A percentile compares a stretch with the other conserved stretches of the same genome.
Evolutionary conservation across 23 red algal genomes (phyloP).

Genomic region (Gracilaria domingensis): DNA sequence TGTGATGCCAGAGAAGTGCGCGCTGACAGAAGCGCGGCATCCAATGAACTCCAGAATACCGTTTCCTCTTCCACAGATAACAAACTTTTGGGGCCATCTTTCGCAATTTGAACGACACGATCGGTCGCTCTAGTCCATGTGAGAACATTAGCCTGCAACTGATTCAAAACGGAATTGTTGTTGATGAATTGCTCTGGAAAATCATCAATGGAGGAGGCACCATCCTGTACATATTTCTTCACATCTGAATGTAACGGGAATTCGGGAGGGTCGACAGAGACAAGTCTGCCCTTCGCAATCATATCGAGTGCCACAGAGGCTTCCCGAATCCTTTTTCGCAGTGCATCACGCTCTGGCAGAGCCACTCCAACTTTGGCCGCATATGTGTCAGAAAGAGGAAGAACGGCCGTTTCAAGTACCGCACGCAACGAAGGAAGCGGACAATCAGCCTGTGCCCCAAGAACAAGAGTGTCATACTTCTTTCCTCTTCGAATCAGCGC

Average conservation of each 20-base stretch:
- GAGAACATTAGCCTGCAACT: conserved; percentile 48
- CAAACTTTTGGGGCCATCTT: conserved; percentile 20
- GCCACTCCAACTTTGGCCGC: conserved; percentile 71
- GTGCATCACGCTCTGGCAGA: conserved; percentile 33
- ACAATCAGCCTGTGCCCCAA: conserved; percentile 41
- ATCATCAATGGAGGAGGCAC: conserved; percentile 21
- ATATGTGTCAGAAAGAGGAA: conserved; percentile 67
- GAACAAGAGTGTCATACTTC: conserved; percentile 59
- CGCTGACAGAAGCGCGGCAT: conserved; percentile 51
- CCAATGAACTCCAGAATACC: conserved; percentile 79
- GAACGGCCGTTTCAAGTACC: conserved; percentile 52
- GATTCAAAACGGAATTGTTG: conserved; percentile 46
- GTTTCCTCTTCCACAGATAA: conserved; percentile 71
- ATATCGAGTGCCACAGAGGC: conserved; percentile 67
- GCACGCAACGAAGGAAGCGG: conserved; percentile 49
- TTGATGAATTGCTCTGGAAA: conserved; percentile 51
- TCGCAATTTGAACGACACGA: conserved; percentile 49
- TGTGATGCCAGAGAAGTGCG: conserved; percentile 19
- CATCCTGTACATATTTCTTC: conserved; percentile 11
- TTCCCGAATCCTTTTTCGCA: conserved; percentile 65
- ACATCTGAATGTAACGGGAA: conserved; percentile 28
- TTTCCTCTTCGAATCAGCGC: conserved; percentile 51
- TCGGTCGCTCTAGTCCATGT: conserved; percentile 52
- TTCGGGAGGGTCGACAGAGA: conserved; percentile 44
- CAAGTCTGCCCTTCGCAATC: conserved; percentile 57